Percentiles rank a stretch among this genome's conserved stretches.
phyloP scores from a whole-genome alignment of 331 rosid species.

The Telfairia occidentalis region DNA sequence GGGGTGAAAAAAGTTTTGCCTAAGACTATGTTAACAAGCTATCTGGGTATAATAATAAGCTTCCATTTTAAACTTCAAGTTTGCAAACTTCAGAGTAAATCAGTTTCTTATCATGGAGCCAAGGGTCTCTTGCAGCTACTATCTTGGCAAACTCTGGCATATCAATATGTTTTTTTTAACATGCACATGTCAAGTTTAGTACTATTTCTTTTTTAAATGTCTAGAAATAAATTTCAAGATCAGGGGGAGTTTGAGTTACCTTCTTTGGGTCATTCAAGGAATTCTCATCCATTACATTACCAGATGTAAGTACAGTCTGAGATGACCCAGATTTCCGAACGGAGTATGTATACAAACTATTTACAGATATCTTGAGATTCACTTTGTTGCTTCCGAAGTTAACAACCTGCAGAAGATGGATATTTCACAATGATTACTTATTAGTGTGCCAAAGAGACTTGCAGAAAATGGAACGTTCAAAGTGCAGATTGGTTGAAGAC shows the following conservation, averaged over 20 bases:
- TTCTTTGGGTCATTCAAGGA: slow-evolving; percentile 60
- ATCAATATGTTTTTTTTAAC: background rate
- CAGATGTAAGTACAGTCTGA: slow-evolving; percentile 53
- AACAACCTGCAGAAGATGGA: slow-evolving; percentile 48
- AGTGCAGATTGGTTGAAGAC: background rate
- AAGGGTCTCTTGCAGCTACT: background rate
- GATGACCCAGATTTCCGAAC: slow-evolving; percentile 34
- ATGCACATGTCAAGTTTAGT: background rate
- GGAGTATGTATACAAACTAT: slow-evolving; percentile 40
- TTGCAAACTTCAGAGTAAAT: background rate
- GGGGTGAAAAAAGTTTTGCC: background rate
- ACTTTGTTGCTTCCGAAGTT: slow-evolving; percentile 51
- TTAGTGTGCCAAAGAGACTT: background rate
- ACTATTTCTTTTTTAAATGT: background rate
- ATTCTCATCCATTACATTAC: slow-evolving; percentile 66
- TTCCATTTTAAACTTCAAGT: background rate
- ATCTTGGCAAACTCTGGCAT: background rate
- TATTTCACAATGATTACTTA: background rate
- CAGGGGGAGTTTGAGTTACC: slow-evolving; percentile 29
- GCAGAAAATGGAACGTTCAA: background rate
- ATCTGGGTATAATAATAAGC: background rate
- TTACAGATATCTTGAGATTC: slow-evolving; percentile 36
- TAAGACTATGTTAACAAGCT: background rate
- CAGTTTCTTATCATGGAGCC: background rate
- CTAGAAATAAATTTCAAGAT: background rate